These are phyloP conservation scores for Marchantia polymorpha DNA, from an alignment of 225 moss, liverwort and hornwort species.

Conservation along the genomic window DNA sequence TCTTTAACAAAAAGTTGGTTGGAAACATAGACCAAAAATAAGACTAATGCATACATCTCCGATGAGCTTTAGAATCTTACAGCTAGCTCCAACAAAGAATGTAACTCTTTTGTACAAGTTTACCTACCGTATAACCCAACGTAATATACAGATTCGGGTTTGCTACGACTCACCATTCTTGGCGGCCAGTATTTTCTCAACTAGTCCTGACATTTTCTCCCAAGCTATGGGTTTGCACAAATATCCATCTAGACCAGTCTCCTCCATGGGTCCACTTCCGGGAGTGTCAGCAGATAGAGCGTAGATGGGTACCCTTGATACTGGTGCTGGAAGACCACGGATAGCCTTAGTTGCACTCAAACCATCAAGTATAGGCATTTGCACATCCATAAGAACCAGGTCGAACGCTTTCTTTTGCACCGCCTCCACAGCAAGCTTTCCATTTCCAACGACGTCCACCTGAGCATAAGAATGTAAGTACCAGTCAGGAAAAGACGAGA, in stretches of 20 bases:
- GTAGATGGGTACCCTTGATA: conserved; percentile 65
- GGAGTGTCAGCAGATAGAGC: conserved; percentile 84
- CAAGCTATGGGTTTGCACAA: conserved; percentile 88
- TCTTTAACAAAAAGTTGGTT: neutral
- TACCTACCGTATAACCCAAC: conserved; percentile 7
- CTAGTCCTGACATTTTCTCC: conserved; percentile 74
- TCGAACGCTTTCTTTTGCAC: conserved; percentile 73
- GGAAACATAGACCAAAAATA: conserved; percentile 8
- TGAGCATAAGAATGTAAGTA: conserved; percentile 1
- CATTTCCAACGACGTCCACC: conserved; percentile 78
- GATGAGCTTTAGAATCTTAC: neutral
- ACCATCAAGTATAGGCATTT: conserved; percentile 96
- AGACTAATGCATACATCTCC: neutral
- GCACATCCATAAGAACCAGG: conserved; percentile 89
- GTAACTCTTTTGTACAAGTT: conserved; percentile 9
- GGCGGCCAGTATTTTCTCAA: conserved; percentile 58
- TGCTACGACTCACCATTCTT: conserved; percentile 17
- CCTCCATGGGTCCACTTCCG: conserved; percentile 87
- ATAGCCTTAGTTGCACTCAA: conserved; percentile 91
- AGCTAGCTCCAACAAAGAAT: conserved; percentile 20
- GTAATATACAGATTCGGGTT: conserved; percentile 16
- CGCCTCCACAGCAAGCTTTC: conserved; percentile 91
- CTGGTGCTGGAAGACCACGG: conserved; percentile 56
- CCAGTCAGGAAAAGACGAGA: neutral
- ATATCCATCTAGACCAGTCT: conserved; percentile 87